Evolutionary conservation across 1,284 basidiomycete species (phyloP).

Genomic region (Trametes polyzona): DNA sequence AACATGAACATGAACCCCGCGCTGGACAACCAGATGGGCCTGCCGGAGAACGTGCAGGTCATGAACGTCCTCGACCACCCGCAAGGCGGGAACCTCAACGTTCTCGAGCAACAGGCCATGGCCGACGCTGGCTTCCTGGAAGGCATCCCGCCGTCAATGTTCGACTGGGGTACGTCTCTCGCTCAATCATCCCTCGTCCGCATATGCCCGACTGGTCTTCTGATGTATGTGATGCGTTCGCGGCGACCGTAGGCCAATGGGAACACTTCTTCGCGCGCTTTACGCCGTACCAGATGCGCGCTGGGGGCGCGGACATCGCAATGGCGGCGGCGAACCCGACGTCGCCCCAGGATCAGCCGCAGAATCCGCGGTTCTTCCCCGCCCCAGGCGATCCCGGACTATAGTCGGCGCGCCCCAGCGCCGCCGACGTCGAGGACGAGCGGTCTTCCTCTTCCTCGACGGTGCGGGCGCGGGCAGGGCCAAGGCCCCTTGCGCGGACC

Average conservation of each 20-base stretch:
- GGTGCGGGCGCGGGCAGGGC: not conserved
- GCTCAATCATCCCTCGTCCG: conserved; percentile 2
- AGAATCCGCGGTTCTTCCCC: conserved; percentile 17
- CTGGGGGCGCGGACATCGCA: conserved; percentile 10
- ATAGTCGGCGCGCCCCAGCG: conserved; percentile 6
- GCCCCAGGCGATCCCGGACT: conserved; percentile 18
- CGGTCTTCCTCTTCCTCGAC: not conserved
- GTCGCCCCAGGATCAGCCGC: conserved; percentile 20
- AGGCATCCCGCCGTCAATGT: conserved; percentile 83
- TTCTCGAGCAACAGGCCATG: conserved; percentile 63
- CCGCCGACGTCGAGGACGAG: not conserved
- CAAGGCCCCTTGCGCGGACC: not conserved
- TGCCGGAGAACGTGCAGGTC: conserved; percentile 65
- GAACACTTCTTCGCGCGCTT: conserved; percentile 69
- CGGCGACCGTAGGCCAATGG: conserved; percentile 65
- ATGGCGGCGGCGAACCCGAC: conserved; percentile 16
- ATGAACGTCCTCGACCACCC: conserved; percentile 73
- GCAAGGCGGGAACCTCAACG: conserved; percentile 52
- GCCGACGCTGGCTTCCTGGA: conserved; percentile 79
- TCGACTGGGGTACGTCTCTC: conserved; percentile 77
- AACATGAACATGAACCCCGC: conserved; percentile 74
- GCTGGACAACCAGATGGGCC: conserved; percentile 33
- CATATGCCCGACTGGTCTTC: not conserved
- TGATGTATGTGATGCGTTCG: not conserved
- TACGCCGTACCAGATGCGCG: conserved; percentile 24